A percentile compares a stretch with the other conserved stretches of the same genome.
Evolutionary conservation across 83 land plant genomes (phyloP).

Genomic region (Isoetes engelmannii): DNA sequence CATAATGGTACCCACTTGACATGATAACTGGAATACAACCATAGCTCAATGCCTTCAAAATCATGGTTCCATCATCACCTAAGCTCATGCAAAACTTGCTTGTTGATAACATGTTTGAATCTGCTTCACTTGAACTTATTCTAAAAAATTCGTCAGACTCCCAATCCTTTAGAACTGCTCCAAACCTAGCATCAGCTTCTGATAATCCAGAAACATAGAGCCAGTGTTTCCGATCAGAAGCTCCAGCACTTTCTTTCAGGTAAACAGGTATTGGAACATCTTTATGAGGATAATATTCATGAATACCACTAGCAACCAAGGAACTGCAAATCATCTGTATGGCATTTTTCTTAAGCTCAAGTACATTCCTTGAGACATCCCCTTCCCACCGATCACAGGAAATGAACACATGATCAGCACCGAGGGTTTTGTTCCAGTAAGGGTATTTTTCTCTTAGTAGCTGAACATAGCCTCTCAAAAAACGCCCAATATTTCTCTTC

Average conservation of each 20-base stretch:
- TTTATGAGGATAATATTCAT: conserved; percentile 56
- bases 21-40: conserved; percentile 71
- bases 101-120: conserved; percentile 16
- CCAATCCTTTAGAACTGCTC: conserved; percentile 19
- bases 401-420: conserved; percentile 63
- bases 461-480: conserved; percentile 31
- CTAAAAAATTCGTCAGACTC: conserved; percentile 27
- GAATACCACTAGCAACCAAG: conserved; percentile 6
- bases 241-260: background rate
- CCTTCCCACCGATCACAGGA: conserved; percentile 34
- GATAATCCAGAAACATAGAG: background rate
- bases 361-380: conserved; percentile 46
- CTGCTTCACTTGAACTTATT: conserved; percentile 22
- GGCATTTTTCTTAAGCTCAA: conserved; percentile 71
- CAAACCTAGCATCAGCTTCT: conserved; percentile 9
- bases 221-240: background rate
- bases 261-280: conserved; percentile 48
- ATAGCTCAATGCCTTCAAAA: conserved; percentile 38
- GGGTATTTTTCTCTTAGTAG: conserved; percentile 34
- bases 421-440: conserved; percentile 69
- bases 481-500: conserved; percentile 23
- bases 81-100: conserved; percentile 57
- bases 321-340: conserved; percentile 50
- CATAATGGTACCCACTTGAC: conserved; percentile 40
- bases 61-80: conserved; percentile 20